Conservation (phyloP, 208 protist species). For the Angomonas desouzai region DNA sequence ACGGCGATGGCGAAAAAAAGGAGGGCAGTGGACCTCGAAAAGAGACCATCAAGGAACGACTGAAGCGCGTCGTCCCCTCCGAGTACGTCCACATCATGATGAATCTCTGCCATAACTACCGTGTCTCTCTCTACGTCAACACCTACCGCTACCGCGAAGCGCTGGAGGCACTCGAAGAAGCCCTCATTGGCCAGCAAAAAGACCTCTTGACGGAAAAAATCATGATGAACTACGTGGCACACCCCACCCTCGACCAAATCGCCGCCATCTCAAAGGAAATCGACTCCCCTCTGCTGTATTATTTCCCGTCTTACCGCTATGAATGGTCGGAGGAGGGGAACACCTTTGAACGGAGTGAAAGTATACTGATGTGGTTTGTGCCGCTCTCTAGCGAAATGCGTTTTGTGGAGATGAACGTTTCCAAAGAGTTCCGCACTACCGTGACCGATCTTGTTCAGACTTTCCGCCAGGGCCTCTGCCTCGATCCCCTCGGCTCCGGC, state of each 20-base stretch:
- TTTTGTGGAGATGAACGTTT: slow-evolving; percentile 84
- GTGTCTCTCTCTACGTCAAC: slow-evolving; percentile 58
- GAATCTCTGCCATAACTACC: slow-evolving; percentile 52
- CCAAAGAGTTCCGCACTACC: slow-evolving; percentile 69
- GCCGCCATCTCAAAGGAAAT: slow-evolving; percentile 61
- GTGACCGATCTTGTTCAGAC: slow-evolving; percentile 43
- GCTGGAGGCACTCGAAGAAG: slow-evolving; percentile 76
- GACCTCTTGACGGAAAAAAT: slow-evolving; percentile 84
- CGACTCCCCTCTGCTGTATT: slow-evolving; percentile 70
- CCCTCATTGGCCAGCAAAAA: slow-evolving; percentile 54
- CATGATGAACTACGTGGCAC: slow-evolving; percentile 48
- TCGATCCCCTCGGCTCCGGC: slow-evolving; percentile 43
- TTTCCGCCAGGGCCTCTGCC: slow-evolving; percentile 49
- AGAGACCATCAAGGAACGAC: slow-evolving; percentile 2
- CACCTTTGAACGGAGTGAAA: slow-evolving; percentile 54
- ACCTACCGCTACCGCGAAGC: slow-evolving; percentile 88
- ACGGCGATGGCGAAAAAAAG: background rate
- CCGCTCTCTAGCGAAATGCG: slow-evolving; percentile 73
- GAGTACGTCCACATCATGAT: slow-evolving; percentile 48
- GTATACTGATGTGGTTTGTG: slow-evolving; percentile 84
- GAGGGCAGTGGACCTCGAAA: background rate
- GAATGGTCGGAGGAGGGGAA: slow-evolving; percentile 45
- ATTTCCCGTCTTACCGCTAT: slow-evolving; percentile 54
- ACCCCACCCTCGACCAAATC: slow-evolving; percentile 80
- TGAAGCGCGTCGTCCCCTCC: slow-evolving; percentile 28